A percentile compares a stretch with the other conserved stretches of the same genome.
Conservation (phyloP, 352 stramenopile species). For the Stephanocyclus meneghinianus region DNA sequence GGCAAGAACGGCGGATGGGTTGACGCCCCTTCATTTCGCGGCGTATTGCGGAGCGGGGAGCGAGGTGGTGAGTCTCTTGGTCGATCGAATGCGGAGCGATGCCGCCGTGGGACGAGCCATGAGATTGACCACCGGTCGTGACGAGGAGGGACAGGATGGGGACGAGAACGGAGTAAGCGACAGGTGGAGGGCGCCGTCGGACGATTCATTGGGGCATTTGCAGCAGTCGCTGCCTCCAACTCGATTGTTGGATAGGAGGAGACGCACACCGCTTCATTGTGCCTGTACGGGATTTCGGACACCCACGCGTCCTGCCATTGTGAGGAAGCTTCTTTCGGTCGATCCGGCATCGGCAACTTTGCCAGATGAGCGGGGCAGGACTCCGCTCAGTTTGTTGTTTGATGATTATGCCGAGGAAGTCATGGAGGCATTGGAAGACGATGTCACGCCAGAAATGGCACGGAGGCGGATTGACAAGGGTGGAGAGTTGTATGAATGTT, state of each 20-base stretch:
- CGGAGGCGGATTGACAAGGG: constrained; percentile 14
- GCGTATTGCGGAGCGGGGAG: constrained; percentile 46
- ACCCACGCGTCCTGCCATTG: constrained; percentile 30
- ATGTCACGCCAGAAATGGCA: constrained; percentile 23
- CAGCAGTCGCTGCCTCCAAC: constrained; percentile 13
- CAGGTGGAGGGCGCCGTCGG: not conserved
- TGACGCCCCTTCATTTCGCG: constrained; percentile 58
- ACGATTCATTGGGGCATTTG: not conserved
- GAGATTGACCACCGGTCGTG: not conserved
- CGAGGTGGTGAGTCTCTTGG: constrained; percentile 42
- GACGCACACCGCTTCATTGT: constrained; percentile 55
- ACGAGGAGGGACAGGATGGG: not conserved
- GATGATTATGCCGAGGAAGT: constrained; percentile 63
- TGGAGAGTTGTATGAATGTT: constrained; percentile 57
- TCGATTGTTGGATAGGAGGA: constrained; percentile 40
- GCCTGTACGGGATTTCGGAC: constrained; percentile 55
- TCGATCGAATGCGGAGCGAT: constrained; percentile 42
- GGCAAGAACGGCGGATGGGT: constrained; percentile 43
- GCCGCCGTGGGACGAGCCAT: constrained; percentile 3
- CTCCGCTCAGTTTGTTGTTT: constrained; percentile 46
- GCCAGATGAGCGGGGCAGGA: constrained; percentile 46
- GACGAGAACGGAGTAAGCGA: not conserved
- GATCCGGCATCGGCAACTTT: constrained; percentile 40
- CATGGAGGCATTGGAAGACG: constrained; percentile 48
- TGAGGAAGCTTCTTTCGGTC: constrained; percentile 34